These are phyloP conservation scores for Tulasnella sp. DNA, from an alignment of 768 basidiomycete genomes.

Conservation along the genomic window DNA sequence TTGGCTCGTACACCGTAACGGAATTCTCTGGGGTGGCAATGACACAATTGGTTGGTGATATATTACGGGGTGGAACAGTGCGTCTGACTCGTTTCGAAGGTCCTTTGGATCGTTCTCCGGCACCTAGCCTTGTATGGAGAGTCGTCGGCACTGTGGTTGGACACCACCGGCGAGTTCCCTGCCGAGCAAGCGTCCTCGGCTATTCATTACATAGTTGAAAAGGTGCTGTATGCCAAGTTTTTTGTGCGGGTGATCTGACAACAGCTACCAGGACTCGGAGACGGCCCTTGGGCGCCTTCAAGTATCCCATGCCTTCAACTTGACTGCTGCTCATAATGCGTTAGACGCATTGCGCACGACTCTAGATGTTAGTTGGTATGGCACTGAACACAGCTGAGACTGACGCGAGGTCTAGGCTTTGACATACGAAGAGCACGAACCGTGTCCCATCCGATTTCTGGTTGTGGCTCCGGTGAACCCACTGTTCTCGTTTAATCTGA, in stretches of 20 bases:
- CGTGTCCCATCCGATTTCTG: conserved; percentile 5
- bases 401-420: neutral
- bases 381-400: too few relatives aligned
- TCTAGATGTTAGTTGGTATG: neutral
- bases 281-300: conserved; percentile 10
- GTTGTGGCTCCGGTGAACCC: conserved; percentile 9
- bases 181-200: conserved; percentile 5
- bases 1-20: neutral
- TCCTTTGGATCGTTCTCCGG: conserved; percentile 8
- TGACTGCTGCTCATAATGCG: conserved; percentile 6
- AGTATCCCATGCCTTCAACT: neutral
- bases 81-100: neutral
- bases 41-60: neutral
- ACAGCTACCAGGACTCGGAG: neutral
- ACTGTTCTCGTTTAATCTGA: conserved; percentile 1
- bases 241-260: neutral
- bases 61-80: neutral
- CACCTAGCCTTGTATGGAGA: conserved; percentile 4
- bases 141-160: conserved; percentile 8
- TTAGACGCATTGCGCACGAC: neutral
- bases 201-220: neutral
- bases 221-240: neutral
- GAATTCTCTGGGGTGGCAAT: conserved; percentile 5
- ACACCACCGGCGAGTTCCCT: conserved; percentile 11
- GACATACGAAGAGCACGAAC: neutral